These are phyloP conservation scores for Tephrocybe rancida DNA, from an alignment of 768 basidiomycete genomes.

Conservation along the genomic window DNA sequence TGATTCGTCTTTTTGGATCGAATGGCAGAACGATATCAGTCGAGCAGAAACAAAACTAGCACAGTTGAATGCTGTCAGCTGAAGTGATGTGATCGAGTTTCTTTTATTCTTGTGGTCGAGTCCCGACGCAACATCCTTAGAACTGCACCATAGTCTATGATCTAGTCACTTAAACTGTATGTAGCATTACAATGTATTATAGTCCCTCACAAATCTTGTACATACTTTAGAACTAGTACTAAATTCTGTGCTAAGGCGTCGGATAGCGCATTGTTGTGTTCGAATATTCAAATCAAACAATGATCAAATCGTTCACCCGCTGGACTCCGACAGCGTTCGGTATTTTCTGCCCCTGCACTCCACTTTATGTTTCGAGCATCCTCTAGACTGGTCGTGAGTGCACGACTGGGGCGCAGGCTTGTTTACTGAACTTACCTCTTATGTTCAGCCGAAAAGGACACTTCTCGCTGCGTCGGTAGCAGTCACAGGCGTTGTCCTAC, in stretches of 20 bases:
- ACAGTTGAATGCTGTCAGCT: constrained; percentile 25
- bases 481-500: constrained; percentile 30
- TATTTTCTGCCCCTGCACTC: neutral
- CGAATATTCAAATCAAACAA: neutral
- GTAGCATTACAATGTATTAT: neutral
- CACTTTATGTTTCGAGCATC: constrained; percentile 18
- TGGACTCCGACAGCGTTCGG: constrained; percentile 5
- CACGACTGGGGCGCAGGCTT: neutral
- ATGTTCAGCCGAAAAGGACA: constrained; percentile 34
- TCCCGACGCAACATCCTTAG: no score
- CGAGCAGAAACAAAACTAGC: constrained; percentile 31
- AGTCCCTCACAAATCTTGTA: neutral
- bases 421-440: neutral
- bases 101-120: no score
- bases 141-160: no score
- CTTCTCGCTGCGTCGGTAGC: constrained; percentile 35
- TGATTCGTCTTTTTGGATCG: constrained; percentile 29
- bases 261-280: neutral
- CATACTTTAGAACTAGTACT: no score
- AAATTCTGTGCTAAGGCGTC: no score
- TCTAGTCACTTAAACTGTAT: no score
- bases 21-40: constrained; percentile 43
- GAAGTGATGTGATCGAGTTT: no score
- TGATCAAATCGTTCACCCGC: constrained; percentile 1
- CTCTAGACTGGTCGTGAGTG: constrained; percentile 15